phyloP scores from a whole-genome alignment of 441 rosid species.

The Biscutella laevigata region DNA sequence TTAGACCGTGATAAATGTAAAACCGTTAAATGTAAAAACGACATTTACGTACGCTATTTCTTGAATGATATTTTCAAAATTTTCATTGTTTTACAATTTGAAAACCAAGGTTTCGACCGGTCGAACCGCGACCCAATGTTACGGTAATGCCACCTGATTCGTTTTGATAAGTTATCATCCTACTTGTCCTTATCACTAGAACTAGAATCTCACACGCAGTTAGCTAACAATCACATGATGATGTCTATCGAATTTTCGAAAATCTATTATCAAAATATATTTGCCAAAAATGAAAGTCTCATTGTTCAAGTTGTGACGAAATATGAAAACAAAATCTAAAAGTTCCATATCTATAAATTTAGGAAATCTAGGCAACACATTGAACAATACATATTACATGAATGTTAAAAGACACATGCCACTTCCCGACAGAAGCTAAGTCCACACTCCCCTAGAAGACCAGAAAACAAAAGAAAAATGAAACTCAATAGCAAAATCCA shows the following conservation, averaged over 20 bases:
- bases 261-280: background rate
- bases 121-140: background rate
- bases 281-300: background rate
- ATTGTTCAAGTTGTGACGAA: background rate
- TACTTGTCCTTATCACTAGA: background rate
- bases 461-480: background rate
- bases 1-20: background rate
- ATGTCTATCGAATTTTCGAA: background rate
- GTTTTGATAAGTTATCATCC: no score
- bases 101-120: background rate
- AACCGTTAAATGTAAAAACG: no score
- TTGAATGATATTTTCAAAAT: no score
- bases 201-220: no score
- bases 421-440: background rate
- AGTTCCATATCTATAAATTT: background rate
- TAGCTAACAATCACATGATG: slow-evolving; percentile 1
- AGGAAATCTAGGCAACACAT: background rate
- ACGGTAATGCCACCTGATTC: no score
- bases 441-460: no score
- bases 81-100: no score
- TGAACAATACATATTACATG: slow-evolving; percentile 13
- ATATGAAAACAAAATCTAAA: background rate
- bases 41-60: no score
- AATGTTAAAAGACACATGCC: background rate
- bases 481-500: background rate